These are phyloP conservation scores for Monosporozyma servazzii DNA, from an alignment of 805 yeast species.

Conservation along the genomic window DNA sequence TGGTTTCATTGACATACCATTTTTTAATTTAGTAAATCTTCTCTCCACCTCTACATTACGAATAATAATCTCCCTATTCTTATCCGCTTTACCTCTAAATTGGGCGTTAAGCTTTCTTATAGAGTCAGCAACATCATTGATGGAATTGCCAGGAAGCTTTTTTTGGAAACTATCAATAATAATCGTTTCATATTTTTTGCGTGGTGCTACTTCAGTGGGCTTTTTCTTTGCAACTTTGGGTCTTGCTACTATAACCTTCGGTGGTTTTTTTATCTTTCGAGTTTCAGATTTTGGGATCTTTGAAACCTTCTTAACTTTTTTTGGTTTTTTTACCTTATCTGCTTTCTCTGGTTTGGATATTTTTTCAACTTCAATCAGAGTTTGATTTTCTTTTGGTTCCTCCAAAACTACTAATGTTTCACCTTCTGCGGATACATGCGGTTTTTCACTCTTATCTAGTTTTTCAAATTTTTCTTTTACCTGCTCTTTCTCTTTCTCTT, in stretches of 20 bases:
- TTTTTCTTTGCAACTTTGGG: conserved; percentile 11
- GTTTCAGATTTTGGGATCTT: not conserved
- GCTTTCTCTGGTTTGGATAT: not conserved
- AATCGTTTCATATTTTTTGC: not conserved
- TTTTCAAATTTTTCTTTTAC: not conserved
- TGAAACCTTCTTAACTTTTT: not conserved
- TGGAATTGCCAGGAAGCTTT: not conserved
- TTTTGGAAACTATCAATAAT: not conserved
- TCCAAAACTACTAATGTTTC: not conserved
- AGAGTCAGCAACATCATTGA: not conserved
- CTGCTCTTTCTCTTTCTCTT: not conserved
- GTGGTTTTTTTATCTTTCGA: not conserved
- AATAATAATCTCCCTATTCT: conserved; percentile 11
- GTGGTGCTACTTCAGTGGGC: not conserved
- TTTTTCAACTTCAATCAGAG: not conserved
- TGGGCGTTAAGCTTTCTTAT: not conserved
- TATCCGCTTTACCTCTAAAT: not conserved
- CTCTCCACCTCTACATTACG: conserved; percentile 6
- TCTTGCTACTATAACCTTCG: conserved; percentile 15
- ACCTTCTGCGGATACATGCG: not conserved
- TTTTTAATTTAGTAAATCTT: conserved; percentile 1
- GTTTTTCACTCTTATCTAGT: not conserved
- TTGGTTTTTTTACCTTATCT: not conserved
- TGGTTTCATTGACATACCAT: conserved; percentile 8
- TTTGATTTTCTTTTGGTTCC: not conserved